Evolutionary conservation across 2,329 filamentous ascomycete genomes (phyloP).

Genomic region (Phaeophleospora eucalypticola): DNA sequence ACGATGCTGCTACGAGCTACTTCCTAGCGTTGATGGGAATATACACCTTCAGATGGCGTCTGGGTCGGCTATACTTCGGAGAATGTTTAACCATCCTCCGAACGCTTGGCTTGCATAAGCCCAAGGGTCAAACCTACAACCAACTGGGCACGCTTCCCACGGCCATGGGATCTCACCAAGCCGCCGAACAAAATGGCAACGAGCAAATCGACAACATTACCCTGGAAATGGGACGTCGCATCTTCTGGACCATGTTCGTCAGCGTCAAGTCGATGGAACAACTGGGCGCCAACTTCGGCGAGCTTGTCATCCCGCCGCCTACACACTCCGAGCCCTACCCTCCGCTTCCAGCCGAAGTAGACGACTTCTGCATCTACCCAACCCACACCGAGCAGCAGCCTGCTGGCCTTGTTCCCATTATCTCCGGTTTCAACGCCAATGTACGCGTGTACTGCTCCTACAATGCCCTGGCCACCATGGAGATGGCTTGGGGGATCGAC

Average conservation of each 20-base stretch:
- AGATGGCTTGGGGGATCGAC: conserved; percentile 76
- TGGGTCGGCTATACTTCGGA: conserved; percentile 67
- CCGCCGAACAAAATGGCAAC: conserved; percentile 32
- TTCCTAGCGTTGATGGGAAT: conserved; percentile 64
- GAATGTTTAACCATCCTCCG: conserved; percentile 67
- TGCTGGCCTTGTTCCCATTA: conserved; percentile 60
- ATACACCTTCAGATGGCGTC: conserved; percentile 64
- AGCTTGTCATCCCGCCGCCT: conserved; percentile 70
- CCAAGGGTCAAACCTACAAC: conserved; percentile 43
- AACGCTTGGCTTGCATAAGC: conserved; percentile 62
- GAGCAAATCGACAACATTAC: conserved; percentile 45
- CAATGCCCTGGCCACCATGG: conserved; percentile 71
- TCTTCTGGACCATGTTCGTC: conserved; percentile 81
- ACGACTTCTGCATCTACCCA: conserved; percentile 74
- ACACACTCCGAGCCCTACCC: conserved; percentile 74
- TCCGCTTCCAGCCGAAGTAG: conserved; percentile 73
- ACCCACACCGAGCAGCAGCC: conserved; percentile 69
- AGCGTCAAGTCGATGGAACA: conserved; percentile 71
- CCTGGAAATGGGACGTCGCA: conserved; percentile 52
- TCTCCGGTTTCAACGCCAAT: conserved; percentile 77
- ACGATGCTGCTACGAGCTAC: conserved; percentile 70
- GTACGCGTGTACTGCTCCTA: conserved; percentile 77
- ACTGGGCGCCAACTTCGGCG: conserved; percentile 65
- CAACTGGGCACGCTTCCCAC: conserved; percentile 35
- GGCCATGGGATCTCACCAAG: conserved; percentile 35